Base-by-base conservation (phyloP, 768 basidiomycete species). In the Suillus brevipes region DNA sequence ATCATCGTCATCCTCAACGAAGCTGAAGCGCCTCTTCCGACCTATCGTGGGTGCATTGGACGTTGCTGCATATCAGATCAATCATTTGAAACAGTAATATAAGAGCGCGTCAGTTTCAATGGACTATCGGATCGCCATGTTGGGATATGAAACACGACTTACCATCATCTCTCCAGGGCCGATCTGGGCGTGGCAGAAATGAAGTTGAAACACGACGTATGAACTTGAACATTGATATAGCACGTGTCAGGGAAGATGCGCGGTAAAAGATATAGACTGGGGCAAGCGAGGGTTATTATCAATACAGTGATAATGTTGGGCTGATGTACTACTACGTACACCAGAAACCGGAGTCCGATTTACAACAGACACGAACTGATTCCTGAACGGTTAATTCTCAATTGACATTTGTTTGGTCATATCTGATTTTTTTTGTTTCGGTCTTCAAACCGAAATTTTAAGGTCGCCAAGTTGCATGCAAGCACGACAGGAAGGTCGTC, bases 101-200 rank as follows among this genome's bases (percentile, higher is more conserved):
- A 62, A 70, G 56, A n/a, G 65, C 45, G 67, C 50, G 63, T 68
- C 63, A 67, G 68, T 59, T 64, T 52, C 52, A 36, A 57, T 20
- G 42, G 57, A 56, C 36, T 60, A 62, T 60, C 42, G 61, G 42
- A 55, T 43, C 31, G 34, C 53, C 38, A 61, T 56, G 53, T 62
- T 55, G 53, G 60, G 61, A 61, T 64, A 61, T 65, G 66, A 58
- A 65, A 67, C 65, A 66, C 63, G 63, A 73, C 87, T 81, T 70
- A 90, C 90, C 87, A 73, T 92, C 90, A 63, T 92, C 89, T 69
- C 83, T 83, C 91, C 90, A 91, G 40, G 89, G 88, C 65, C 89
- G 82, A 75, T 91, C 90, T 31, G 87, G 84, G 61, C 90, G 85
- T 34, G 88, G 87, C 69, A 90, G 84, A 25, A 90, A 81, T 16